These are phyloP conservation scores for Tubosaeta sp. DNA, from an alignment of 768 basidiomycete species.

Conservation along the genomic window DNA sequence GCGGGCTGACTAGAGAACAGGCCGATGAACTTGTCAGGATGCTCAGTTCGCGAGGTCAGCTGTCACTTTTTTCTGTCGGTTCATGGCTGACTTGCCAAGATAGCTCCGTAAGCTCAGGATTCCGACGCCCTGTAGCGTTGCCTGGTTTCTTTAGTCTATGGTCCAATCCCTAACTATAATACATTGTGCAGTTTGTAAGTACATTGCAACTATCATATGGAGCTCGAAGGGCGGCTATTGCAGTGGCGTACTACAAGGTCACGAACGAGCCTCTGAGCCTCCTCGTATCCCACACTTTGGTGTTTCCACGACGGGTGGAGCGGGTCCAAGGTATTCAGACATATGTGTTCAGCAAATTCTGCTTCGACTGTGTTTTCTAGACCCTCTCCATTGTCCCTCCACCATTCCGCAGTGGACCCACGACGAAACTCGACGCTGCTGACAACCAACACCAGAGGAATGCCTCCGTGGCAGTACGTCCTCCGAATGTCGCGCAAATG, in stretches of 20 bases:
- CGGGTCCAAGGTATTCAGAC: constrained; percentile 12
- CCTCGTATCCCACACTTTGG: constrained; percentile 14
- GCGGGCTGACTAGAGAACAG: constrained; percentile 15
- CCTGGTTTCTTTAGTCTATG: neutral
- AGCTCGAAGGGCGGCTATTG: neutral
- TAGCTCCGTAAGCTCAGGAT: neutral
- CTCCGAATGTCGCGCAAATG: constrained; percentile 32
- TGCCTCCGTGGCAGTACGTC: constrained; percentile 8
- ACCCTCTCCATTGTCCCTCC: constrained; percentile 13
- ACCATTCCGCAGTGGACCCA: constrained; percentile 19
- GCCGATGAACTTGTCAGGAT: constrained; percentile 15
- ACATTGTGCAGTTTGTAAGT: neutral
- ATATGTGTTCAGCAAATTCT: constrained; percentile 17
- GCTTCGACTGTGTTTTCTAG: constrained; percentile 1
- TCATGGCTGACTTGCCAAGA: constrained; percentile 1
- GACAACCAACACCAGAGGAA: constrained; percentile 18
- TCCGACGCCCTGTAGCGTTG: too few relatives aligned
- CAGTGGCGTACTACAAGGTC: constrained; percentile 14
- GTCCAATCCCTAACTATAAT: neutral
- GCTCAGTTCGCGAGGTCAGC: constrained; percentile 6
- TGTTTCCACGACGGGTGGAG: constrained; percentile 19
- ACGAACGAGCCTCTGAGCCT: constrained; percentile 11
- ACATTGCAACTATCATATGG: constrained; percentile 1
- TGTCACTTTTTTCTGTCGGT: neutral
- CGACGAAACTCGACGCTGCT: constrained; percentile 12